Conservation (phyloP, 345 rosid genomes). For the Pugionium cornutum region DNA sequence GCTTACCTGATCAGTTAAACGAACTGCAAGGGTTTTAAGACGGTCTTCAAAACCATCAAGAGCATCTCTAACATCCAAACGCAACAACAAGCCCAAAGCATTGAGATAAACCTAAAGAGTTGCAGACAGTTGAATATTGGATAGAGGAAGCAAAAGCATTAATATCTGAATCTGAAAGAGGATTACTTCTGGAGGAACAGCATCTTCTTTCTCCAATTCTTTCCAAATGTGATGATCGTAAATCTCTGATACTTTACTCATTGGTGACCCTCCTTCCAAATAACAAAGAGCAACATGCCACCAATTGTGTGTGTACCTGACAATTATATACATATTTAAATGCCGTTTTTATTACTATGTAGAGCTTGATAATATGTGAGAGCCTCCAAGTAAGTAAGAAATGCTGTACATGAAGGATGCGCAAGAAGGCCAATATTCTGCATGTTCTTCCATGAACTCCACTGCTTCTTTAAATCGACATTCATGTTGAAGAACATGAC, state of each 20-base stretch:
- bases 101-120: constrained; percentile 69
- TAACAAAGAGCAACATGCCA: constrained; percentile 97
- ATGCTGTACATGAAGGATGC: constrained; percentile 71
- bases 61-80: constrained; percentile 58
- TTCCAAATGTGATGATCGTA: constrained; percentile 77
- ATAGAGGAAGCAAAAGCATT: constrained; percentile 14
- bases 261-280: constrained; percentile 81
- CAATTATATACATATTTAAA: neutral
- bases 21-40: constrained; percentile 51
- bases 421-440: constrained; percentile 65
- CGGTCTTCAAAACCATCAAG: constrained; percentile 53
- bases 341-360: neutral
- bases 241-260: constrained; percentile 58
- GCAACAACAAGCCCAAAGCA: constrained; percentile 72
- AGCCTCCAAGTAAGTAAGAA: constrained; percentile 8
- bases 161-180: neutral
- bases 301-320: constrained; percentile 93
- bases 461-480: constrained; percentile 86
- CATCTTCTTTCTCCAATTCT: constrained; percentile 65
- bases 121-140: constrained; percentile 22
- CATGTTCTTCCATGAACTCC: constrained; percentile 71
- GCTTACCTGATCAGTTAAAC: constrained; percentile 59
- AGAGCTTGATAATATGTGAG: constrained; percentile 7
- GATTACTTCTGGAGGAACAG: constrained; percentile 56
- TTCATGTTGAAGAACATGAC: constrained; percentile 82